Evolutionary conservation across 2,329 filamentous ascomycete genomes (phyloP).

Genomic region (Xylaria sp.): DNA sequence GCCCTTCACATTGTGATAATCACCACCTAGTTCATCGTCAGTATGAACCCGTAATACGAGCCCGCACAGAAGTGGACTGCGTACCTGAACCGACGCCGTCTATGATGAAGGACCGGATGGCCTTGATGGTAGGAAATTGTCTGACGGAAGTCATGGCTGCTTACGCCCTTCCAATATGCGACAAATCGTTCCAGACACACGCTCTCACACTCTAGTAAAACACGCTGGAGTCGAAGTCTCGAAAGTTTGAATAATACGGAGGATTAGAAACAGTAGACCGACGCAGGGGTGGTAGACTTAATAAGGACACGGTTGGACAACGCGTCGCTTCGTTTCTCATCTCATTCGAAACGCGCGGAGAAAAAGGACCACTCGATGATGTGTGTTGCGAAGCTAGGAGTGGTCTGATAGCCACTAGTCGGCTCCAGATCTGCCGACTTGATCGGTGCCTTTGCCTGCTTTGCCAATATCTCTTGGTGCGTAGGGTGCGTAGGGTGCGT

Average conservation of each 20-base stretch:
- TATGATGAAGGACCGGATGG: conserved; percentile 74
- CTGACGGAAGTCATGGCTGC: conserved; percentile 54
- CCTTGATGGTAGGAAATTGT: conserved; percentile 76
- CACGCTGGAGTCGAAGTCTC: not conserved
- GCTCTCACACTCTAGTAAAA: not conserved
- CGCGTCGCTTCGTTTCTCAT: not conserved
- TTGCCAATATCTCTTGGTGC: not conserved
- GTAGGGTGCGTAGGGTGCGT: not conserved
- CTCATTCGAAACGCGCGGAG: not conserved
- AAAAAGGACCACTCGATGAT: conserved; percentile 1
- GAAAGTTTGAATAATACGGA: not conserved
- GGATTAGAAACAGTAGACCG: not conserved
- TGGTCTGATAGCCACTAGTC: conserved; percentile 16
- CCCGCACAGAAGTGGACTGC: conserved; percentile 39
- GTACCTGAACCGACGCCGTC: conserved; percentile 61
- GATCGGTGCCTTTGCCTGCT: not conserved
- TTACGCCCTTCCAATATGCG: not conserved
- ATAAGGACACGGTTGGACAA: not conserved
- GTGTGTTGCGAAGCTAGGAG: conserved; percentile 7
- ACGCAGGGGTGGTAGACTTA: not conserved
- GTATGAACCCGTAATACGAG: not conserved
- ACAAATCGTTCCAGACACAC: not conserved
- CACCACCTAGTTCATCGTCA: conserved; percentile 61
- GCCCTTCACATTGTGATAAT: conserved; percentile 90
- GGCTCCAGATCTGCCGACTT: conserved; percentile 32